Conservation (phyloP, 371 early-diverging fungal genomes). For the Apophysomyces trapeziformis region DNA sequence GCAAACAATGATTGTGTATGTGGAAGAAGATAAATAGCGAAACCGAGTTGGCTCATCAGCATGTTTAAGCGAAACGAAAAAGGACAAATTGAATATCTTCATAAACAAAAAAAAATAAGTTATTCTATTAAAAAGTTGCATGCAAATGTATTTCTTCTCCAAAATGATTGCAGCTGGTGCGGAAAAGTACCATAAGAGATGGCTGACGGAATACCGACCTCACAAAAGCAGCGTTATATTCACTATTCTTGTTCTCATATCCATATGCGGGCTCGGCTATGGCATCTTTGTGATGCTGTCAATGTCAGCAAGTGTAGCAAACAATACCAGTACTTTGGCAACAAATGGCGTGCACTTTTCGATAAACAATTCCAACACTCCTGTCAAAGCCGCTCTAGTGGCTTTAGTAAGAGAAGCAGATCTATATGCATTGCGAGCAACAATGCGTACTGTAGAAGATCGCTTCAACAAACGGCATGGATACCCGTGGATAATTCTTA, state of each 20-base stretch:
- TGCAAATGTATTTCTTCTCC: background rate
- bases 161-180: background rate
- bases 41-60: background rate
- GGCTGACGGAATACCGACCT: background rate
- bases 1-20: too few species aligned
- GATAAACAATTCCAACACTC: background rate
- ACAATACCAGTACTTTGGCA: background rate
- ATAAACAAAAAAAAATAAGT: background rate
- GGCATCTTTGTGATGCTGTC: background rate
- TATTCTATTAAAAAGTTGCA: background rate
- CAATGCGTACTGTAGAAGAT: conserved; percentile 38
- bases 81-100: background rate
- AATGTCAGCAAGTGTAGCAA: background rate
- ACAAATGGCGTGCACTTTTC: background rate
- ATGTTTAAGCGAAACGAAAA: background rate
- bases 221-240: background rate
- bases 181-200: background rate
- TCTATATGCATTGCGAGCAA: conserved; percentile 23
- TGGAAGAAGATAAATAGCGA: too few species aligned
- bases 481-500: conserved; percentile 47
- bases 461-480: conserved; percentile 33
- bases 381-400: conserved; percentile 36
- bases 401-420: conserved; percentile 31
- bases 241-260: background rate
- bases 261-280: background rate